phyloP scores from a whole-genome alignment of 768 basidiomycete genomes.

The Pulveroboletus sp. region DNA sequence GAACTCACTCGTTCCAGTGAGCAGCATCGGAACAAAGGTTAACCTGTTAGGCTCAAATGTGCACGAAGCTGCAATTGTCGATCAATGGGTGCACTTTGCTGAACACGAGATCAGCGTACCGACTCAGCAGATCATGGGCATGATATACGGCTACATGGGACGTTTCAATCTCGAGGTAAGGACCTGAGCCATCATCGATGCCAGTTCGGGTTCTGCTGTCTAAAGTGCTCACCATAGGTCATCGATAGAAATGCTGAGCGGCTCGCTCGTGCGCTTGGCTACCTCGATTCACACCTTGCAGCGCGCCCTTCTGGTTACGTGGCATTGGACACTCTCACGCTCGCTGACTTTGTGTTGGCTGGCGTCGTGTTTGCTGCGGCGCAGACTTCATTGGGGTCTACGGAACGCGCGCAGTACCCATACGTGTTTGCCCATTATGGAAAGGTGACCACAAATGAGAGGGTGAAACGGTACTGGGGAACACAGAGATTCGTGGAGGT shows the following conservation, averaged over 20 bases:
- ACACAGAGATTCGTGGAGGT: conserved; percentile 5
- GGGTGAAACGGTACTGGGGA: conserved; percentile 10
- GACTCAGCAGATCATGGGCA: neutral
- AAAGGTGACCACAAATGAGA: conserved; percentile 15
- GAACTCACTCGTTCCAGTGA: conserved; percentile 1
- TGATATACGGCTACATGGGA: conserved; percentile 1
- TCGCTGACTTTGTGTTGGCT: conserved; percentile 19
- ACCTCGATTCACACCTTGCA: conserved; percentile 16
- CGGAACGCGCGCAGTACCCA: conserved; percentile 12
- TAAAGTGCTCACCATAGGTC: neutral
- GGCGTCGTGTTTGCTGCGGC: conserved; percentile 2
- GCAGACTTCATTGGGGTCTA: conserved; percentile 5
- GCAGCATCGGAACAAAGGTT: conserved; percentile 10
- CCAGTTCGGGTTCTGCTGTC: neutral
- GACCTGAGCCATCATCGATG: too few species aligned
- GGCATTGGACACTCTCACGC: conserved; percentile 7
- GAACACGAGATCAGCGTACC: conserved; percentile 9
- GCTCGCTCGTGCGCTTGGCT: neutral
- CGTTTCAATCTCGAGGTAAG: conserved; percentile 8
- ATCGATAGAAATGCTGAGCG: neutral
- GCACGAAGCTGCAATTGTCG: conserved; percentile 9
- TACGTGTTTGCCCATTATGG: conserved; percentile 16
- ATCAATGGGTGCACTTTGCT: conserved; percentile 14
- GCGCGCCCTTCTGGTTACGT: conserved; percentile 9
- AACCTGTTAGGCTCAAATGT: conserved; percentile 8